phyloP scores from a whole-genome alignment of 441 rosid genomes.

The Mallotus japonicus region DNA sequence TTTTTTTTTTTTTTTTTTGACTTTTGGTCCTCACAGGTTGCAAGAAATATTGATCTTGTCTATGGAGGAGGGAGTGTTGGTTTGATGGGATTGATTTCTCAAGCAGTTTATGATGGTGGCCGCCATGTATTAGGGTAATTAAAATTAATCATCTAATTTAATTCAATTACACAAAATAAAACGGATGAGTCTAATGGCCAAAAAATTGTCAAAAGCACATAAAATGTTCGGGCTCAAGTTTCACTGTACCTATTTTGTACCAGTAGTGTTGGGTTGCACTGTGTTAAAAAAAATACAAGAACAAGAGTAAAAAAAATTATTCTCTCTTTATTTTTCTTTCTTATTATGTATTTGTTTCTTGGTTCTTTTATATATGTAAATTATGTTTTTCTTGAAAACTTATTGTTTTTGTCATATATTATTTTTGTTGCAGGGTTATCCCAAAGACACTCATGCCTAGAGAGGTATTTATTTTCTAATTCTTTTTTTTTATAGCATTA shows the following conservation, averaged over 20 bases:
- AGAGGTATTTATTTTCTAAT: constrained; percentile 58
- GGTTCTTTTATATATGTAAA: no score
- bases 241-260: no score
- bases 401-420: constrained; percentile 28
- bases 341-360: no score
- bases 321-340: no score
- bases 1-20: background rate
- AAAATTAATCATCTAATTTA: background rate
- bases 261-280: no score
- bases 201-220: background rate
- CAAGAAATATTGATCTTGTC: constrained; percentile 84
- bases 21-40: constrained; percentile 44
- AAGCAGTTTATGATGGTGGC: constrained; percentile 88
- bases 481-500: background rate
- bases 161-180: no score
- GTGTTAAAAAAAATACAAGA: no score
- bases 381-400: background rate
- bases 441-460: constrained; percentile 93
- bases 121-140: constrained; percentile 86
- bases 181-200: no score
- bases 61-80: constrained; percentile 97
- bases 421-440: constrained; percentile 63
- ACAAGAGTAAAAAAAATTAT: no score
- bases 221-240: no score
- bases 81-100: constrained; percentile 85